These are phyloP conservation scores for Xylaria nigripes DNA, from an alignment of 495 filamentous ascomycete genomes.

Conservation along the genomic window DNA sequence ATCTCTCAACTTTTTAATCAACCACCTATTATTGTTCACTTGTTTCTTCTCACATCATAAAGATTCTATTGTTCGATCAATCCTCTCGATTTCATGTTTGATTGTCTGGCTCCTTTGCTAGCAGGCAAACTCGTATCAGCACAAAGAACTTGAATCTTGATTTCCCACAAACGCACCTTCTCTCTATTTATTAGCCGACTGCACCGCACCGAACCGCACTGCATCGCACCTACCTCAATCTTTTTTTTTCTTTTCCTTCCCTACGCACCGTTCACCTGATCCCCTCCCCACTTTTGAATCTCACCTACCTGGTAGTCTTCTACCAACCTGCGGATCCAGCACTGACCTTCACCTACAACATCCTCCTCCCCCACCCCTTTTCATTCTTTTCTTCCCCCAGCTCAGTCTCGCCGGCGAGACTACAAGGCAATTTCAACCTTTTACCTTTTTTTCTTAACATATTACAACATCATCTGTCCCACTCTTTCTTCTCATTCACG, in stretches of 20 bases:
- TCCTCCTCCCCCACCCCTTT: neutral
- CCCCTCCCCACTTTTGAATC: too few species aligned
- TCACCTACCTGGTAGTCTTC: too few species aligned
- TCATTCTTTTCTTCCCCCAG: neutral
- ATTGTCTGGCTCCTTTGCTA: slow-evolving; percentile 11
- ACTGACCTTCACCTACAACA: neutral
- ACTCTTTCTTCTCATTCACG: neutral
- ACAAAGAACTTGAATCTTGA: slow-evolving; percentile 18
- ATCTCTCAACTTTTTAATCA: slow-evolving; percentile 1
- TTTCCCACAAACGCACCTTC: neutral
- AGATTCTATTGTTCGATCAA: neutral
- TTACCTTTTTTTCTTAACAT: neutral
- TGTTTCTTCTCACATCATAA: slow-evolving; percentile 12
- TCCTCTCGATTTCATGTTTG: neutral
- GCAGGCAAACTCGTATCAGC: neutral
- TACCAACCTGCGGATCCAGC: neutral
- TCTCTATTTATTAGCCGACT: too few species aligned
- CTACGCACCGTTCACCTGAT: too few species aligned
- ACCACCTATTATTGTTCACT: slow-evolving; percentile 3
- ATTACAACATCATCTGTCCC: too few species aligned
- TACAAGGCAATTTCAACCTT: neutral
- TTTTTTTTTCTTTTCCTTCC: too few species aligned
- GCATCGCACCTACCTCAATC: too few species aligned
- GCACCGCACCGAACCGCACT: too few species aligned
- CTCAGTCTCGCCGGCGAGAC: slow-evolving; percentile 9